Evolutionary conservation across 495 filamentous ascomycete genomes (phyloP).

Genomic region (Elasticomyces elasticus): DNA sequence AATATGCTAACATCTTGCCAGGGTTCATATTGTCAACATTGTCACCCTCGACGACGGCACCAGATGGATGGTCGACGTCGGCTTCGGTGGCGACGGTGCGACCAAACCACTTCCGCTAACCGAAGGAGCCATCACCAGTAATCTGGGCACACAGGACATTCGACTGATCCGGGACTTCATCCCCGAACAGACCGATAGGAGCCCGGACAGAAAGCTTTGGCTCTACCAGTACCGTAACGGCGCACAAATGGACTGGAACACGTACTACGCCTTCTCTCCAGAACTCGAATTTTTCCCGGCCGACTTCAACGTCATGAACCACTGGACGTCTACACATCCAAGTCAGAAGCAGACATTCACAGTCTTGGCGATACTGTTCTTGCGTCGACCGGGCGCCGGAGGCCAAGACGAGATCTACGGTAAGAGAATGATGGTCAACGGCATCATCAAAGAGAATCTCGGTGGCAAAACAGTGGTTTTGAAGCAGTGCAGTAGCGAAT

Average conservation of each 20-base stretch:
- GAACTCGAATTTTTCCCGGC: conserved; percentile 41
- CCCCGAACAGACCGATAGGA: conserved; percentile 34
- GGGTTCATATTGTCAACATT: conserved; percentile 63
- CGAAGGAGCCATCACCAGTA: conserved; percentile 1
- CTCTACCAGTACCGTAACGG: conserved; percentile 41
- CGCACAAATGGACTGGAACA: not conserved
- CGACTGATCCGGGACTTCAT: conserved; percentile 24
- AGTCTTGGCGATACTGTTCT: conserved; percentile 45
- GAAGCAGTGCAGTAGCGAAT: conserved; percentile 21
- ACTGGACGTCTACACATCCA: conserved; percentile 37
- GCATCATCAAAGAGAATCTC: conserved; percentile 8
- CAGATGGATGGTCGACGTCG: conserved; percentile 55
- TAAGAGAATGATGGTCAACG: conserved; percentile 8
- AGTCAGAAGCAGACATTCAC: conserved; percentile 39
- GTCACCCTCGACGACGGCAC: conserved; percentile 41
- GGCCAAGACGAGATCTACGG: conserved; percentile 4
- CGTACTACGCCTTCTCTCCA: conserved; percentile 42
- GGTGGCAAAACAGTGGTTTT: conserved; percentile 5
- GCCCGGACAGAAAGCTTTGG: conserved; percentile 40
- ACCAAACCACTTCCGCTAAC: conserved; percentile 45
- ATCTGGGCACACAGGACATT: conserved; percentile 9
- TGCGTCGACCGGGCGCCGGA: conserved; percentile 29
- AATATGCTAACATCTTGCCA: conserved; percentile 14
- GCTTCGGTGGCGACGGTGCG: conserved; percentile 56
- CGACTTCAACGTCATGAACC: conserved; percentile 58